A percentile compares a stretch with the other conserved stretches of the same genome.
Conservation (phyloP, 768 basidiomycete species). For the Tremella mesenterica region DNA sequence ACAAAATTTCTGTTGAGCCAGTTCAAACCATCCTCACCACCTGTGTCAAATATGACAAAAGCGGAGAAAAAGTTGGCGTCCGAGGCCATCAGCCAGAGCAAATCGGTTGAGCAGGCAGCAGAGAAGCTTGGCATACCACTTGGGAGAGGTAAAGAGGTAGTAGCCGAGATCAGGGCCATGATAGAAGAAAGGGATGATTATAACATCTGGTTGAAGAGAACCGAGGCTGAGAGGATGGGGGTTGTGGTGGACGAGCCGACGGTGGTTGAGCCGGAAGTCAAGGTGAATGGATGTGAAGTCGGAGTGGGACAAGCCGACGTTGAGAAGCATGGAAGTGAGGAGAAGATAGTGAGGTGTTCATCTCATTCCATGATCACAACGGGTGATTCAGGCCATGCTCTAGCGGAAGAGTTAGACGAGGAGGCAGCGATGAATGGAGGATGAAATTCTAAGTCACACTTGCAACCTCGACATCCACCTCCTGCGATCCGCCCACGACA, state of each 20-base stretch:
- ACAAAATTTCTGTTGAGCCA: conserved; percentile 82
- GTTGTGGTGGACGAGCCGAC: conserved; percentile 11
- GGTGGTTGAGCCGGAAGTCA: not conserved
- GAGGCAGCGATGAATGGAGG: not conserved
- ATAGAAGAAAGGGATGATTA: not conserved
- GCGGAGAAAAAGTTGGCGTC: conserved; percentile 54
- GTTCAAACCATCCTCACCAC: conserved; percentile 61
- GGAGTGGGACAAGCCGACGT: conserved; percentile 15
- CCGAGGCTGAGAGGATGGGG: conserved; percentile 14
- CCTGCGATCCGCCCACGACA: too few relatives aligned
- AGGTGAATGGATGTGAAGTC: conserved; percentile 12
- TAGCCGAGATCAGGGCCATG: conserved; percentile 13
- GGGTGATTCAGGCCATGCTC: not conserved
- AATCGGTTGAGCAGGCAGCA: conserved; percentile 44
- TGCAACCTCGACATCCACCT: too few relatives aligned
- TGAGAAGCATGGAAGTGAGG: too few relatives aligned
- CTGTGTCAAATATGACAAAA: conserved; percentile 50
- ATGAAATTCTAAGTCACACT: too few relatives aligned
- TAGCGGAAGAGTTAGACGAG: not conserved
- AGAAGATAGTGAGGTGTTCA: not conserved
- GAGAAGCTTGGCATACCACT: conserved; percentile 12
- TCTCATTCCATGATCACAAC: not conserved
- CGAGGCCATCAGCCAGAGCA: conserved; percentile 54
- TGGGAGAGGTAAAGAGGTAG: conserved; percentile 10
- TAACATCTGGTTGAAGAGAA: conserved; percentile 14